These are phyloP conservation scores for Aquilaria sinensis DNA, from an alignment of 345 rosid genomes.

Conservation along the genomic window DNA sequence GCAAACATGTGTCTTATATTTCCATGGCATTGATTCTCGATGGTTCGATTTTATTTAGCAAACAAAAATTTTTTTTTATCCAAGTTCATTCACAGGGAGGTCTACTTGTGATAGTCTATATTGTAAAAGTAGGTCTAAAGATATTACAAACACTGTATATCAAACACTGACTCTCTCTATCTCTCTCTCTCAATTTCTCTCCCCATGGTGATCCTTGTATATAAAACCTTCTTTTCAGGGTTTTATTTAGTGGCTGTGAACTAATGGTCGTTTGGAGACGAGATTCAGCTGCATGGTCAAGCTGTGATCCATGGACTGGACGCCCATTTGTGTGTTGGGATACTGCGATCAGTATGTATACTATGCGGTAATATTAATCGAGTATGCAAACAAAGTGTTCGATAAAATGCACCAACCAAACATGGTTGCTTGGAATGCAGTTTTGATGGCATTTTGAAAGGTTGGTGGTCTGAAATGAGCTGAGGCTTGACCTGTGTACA, in stretches of 20 bases:
- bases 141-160: too few species aligned
- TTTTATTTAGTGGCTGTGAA: conserved; percentile 33
- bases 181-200: too few species aligned
- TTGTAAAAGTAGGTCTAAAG: too few species aligned
- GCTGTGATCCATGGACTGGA: conserved; percentile 35
- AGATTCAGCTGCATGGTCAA: conserved; percentile 53
- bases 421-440: conserved; percentile 50
- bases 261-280: conserved; percentile 32
- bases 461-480: conserved; percentile 30
- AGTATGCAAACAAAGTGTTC: conserved; percentile 42
- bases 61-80: too few species aligned
- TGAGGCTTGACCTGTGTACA: conserved; percentile 36
- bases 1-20: too few species aligned
- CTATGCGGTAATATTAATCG: conserved; percentile 33
- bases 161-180: too few species aligned
- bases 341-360: conserved; percentile 56
- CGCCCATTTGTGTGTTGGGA: conserved; percentile 46
- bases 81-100: too few species aligned
- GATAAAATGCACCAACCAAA: conserved; percentile 43
- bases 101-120: too few species aligned
- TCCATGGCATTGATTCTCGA: too few species aligned
- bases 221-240: too few species aligned
- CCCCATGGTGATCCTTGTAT: too few species aligned
- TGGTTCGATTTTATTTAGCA: too few species aligned
- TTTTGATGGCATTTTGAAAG: conserved; percentile 34